Conservation (phyloP, 257 asterid genomes). For the Solanum piurae region DNA sequence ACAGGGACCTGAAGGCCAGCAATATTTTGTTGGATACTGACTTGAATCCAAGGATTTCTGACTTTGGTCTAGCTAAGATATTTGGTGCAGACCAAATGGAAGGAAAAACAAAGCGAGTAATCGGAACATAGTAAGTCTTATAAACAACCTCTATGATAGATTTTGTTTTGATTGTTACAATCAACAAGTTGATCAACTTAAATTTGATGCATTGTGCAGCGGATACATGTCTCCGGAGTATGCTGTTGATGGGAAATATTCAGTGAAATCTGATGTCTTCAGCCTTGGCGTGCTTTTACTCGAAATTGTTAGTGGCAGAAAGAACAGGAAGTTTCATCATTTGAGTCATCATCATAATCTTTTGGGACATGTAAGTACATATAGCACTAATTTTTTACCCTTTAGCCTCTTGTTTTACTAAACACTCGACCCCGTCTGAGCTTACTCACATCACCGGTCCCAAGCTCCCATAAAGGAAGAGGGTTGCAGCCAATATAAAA, state of each 20-base stretch:
- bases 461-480: not conserved
- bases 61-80: slow-evolving; percentile 10
- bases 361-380: slow-evolving; percentile 16
- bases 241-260: slow-evolving; percentile 6
- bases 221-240: slow-evolving; percentile 18
- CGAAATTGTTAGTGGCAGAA: slow-evolving; percentile 10
- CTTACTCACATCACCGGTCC: not conserved
- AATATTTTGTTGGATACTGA: slow-evolving; percentile 10
- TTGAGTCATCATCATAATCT: slow-evolving; percentile 10
- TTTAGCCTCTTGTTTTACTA: not conserved
- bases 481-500: not conserved
- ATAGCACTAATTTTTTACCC: not conserved
- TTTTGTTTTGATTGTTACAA: too few relatives aligned
- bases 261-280: slow-evolving; percentile 15
- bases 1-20: slow-evolving; percentile 18
- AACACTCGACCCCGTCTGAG: not conserved
- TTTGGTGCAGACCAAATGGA: slow-evolving; percentile 4
- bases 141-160: not conserved
- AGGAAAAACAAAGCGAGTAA: slow-evolving; percentile 11
- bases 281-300: slow-evolving; percentile 15
- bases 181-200: not conserved
- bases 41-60: slow-evolving; percentile 15
- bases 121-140: slow-evolving; percentile 16
- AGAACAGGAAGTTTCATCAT: slow-evolving; percentile 3
- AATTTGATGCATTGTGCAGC: not conserved